These are phyloP conservation scores for Wilcoxina mikolae DNA, from an alignment of 495 filamentous ascomycete genomes.

Conservation along the genomic window DNA sequence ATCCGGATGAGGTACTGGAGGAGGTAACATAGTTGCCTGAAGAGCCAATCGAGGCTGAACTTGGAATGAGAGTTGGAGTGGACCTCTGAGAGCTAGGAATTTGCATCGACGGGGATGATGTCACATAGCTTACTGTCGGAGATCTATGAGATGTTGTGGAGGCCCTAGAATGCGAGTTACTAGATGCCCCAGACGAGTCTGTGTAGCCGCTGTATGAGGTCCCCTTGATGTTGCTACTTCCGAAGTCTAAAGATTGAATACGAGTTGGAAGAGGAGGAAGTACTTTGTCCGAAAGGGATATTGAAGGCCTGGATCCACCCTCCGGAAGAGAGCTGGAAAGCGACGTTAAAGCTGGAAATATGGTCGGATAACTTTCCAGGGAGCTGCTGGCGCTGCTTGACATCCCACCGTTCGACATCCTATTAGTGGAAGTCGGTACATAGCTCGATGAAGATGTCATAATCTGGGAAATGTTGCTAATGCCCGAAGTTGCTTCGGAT, in stretches of 20 bases:
- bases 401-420: not conserved
- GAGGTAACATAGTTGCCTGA: not conserved
- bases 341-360: conserved; percentile 20
- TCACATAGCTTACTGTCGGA: not conserved
- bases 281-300: not conserved
- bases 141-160: not conserved
- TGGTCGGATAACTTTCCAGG: conserved; percentile 13
- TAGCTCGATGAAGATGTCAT: not conserved
- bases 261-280: not conserved
- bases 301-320: conserved; percentile 7
- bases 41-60: not conserved
- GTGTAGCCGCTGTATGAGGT: not conserved
- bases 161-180: not conserved
- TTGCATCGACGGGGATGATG: not conserved
- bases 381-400: conserved; percentile 5
- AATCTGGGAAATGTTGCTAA: conserved; percentile 17
- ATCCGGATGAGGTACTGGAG: not conserved
- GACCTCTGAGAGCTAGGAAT: not conserved
- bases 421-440: too few relatives aligned
- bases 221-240: not conserved
- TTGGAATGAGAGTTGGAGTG: not conserved
- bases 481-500: conserved; percentile 8
- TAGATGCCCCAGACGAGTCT: not conserved
- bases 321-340: conserved; percentile 23
- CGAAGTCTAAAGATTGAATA: not conserved